Conservation (phyloP, 345 rosid species). For the Leavenworthia alabamica region DNA sequence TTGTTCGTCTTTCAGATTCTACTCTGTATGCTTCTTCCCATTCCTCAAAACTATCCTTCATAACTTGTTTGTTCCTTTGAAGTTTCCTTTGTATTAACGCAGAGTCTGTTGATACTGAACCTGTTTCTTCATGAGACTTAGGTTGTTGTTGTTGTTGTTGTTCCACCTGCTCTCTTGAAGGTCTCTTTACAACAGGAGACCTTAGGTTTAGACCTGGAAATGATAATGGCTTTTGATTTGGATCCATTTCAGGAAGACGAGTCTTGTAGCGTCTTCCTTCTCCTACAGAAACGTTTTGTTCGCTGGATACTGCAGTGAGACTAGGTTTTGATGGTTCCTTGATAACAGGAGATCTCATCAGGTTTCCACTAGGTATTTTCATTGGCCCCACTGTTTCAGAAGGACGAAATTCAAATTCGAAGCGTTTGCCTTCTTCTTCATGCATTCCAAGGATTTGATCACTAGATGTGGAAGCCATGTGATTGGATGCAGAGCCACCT, state of each 20-base stretch:
- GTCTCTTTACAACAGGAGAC: conserved; percentile 33
- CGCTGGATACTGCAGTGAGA: conserved; percentile 19
- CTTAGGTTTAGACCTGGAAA: conserved; percentile 33
- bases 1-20: conserved; percentile 61
- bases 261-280: conserved; percentile 14
- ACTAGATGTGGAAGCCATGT: conserved; percentile 35
- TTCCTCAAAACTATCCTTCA: conserved; percentile 74
- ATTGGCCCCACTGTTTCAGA: conserved; percentile 34
- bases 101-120: conserved; percentile 33
- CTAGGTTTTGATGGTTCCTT: conserved; percentile 25
- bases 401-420: conserved; percentile 13
- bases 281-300: conserved; percentile 29
- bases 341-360: conserved; percentile 32
- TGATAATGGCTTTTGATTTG: conserved; percentile 28
- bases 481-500: conserved; percentile 36
- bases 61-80: conserved; percentile 62
- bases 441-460: conserved; percentile 32
- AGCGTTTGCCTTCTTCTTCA: conserved; percentile 20
- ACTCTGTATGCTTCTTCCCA: conserved; percentile 89
- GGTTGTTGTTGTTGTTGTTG: conserved; percentile 35
- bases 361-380: conserved; percentile 35
- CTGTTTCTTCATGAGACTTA: conserved; percentile 37
- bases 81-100: conserved; percentile 57
- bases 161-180: conserved; percentile 33
- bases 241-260: conserved; percentile 34